Evolutionary conservation across 106 monocot species (phyloP).

Genomic region (Phalaenopsis equestris): DNA sequence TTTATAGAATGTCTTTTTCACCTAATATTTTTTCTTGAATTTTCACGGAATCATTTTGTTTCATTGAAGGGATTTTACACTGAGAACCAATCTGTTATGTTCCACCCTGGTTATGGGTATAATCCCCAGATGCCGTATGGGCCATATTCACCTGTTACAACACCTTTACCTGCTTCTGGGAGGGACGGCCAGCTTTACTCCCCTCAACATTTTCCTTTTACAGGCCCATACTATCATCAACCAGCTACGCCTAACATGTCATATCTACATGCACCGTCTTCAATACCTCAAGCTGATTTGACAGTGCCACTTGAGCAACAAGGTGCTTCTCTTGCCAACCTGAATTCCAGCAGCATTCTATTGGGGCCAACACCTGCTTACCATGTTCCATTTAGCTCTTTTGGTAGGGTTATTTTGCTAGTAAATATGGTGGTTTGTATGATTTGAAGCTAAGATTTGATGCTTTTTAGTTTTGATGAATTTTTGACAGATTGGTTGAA

Average conservation of each 20-base stretch:
- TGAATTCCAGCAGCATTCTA: conserved; percentile 22
- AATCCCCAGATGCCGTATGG: conserved; percentile 60
- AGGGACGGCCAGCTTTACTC: conserved; percentile 58
- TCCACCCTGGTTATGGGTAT: conserved; percentile 56
- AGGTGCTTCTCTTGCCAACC: conserved; percentile 36
- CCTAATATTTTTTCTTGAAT: conserved; percentile 6
- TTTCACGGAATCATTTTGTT: conserved; percentile 4
- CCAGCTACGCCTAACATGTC: conserved; percentile 36
- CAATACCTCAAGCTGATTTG: conserved; percentile 42
- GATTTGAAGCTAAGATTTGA: conserved; percentile 35
- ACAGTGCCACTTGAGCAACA: conserved; percentile 34
- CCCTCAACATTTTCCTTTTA: conserved; percentile 42
- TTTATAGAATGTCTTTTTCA: neutral
- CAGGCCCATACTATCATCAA: conserved; percentile 58
- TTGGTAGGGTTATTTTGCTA: conserved; percentile 30
- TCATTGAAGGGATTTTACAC: conserved; percentile 46
- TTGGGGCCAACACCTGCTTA: conserved; percentile 28
- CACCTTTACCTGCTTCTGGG: conserved; percentile 40
- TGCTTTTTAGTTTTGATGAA: conserved; percentile 19
- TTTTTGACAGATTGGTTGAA: conserved; percentile 62
- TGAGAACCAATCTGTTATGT: conserved; percentile 45
- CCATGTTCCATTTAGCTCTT: conserved; percentile 28
- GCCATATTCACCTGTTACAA: conserved; percentile 66
- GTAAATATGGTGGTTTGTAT: conserved; percentile 38
- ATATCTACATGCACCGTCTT: conserved; percentile 39